Evolutionary conservation across 2,329 filamentous ascomycete species (phyloP), one percentile per base, ranked within the genome.

Genomic region (Cordyceps cicadae): DNA sequence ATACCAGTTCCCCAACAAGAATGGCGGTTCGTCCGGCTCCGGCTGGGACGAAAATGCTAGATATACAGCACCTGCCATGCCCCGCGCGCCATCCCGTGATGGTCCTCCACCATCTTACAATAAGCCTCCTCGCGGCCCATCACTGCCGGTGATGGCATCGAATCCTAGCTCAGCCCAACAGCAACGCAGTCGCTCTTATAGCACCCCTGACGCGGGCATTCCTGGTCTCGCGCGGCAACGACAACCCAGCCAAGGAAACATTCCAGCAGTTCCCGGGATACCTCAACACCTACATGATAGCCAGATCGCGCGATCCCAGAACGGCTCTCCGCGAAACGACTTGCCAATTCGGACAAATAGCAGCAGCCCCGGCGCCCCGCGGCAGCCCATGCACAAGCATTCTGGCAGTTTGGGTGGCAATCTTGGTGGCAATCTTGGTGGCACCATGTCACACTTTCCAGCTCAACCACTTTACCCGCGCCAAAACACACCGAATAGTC

Each of bases 171-270:
- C 80, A 64, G 74, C 81, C 70, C 77, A 87, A 64, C 87, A 90
- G 70, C 86, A 88, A 69, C 83, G 92, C 66, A 87, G 90, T 75
- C 85, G 94, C 65, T 96, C 92, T 43, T 95, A 95, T 69, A 97
- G 93, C 76, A 97, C 92, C 64, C 93, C 94, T 8, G 92, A 97
- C 71, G 96, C 96, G 67, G 90, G 95, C 65, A 87, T 83, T 58
- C 83, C 86, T 58, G 81, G 82, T 64, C 81, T 81, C 54, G 78
- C 80, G 69, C 80, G 85, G 64, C 79, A 77, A 58, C 77, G 80
- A 64, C 82, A 83, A 73, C 79, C 74, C 71, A 81, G 77, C 71
- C 78, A 74, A 74, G 78, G 72, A 66, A 71, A 76, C 62, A 82
- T 91, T 6, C 89, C 89, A 5, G 84, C 84, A 12, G 88, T 92